Conservation (phyloP, 1,284 basidiomycete genomes). For the Athelia psychrophila region DNA sequence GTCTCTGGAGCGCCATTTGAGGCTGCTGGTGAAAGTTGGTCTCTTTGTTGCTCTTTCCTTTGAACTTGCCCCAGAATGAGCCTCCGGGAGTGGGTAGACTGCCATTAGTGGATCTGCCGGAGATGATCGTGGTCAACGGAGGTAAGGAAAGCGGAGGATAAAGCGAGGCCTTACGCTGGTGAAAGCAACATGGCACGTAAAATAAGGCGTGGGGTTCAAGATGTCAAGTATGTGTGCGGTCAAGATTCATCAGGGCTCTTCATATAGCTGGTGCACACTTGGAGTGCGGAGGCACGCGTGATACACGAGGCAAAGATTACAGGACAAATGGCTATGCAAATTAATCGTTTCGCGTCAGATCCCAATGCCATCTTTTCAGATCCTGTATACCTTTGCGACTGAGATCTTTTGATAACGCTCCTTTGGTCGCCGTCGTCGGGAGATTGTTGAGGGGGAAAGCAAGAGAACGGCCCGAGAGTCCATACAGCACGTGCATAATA, state of each 20-base stretch:
- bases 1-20: constrained; percentile 62
- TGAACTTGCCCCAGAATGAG: constrained; percentile 71
- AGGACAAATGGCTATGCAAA: neutral
- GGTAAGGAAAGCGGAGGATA: constrained; percentile 19
- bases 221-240: constrained; percentile 20
- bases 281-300: constrained; percentile 34
- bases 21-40: constrained; percentile 49
- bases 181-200: constrained; percentile 62
- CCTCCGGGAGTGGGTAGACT: constrained; percentile 56
- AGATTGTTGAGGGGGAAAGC: no score
- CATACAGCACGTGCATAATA: no score
- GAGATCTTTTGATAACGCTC: constrained; percentile 2
- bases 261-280: constrained; percentile 13
- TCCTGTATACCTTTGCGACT: neutral
- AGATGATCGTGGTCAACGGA: constrained; percentile 28
- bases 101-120: constrained; percentile 57
- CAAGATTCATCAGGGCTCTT: constrained; percentile 30
- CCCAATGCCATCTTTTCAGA: constrained; percentile 2
- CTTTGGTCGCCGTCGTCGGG: neutral
- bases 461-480: no score
- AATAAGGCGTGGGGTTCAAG: constrained; percentile 13
- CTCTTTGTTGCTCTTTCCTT: constrained; percentile 58
- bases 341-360: constrained; percentile 20
- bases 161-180: constrained; percentile 60
- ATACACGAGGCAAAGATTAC: constrained; percentile 43